These are phyloP conservation scores for Bruguiera sexangula DNA, from an alignment of 345 rosid genomes.

Conservation along the genomic window DNA sequence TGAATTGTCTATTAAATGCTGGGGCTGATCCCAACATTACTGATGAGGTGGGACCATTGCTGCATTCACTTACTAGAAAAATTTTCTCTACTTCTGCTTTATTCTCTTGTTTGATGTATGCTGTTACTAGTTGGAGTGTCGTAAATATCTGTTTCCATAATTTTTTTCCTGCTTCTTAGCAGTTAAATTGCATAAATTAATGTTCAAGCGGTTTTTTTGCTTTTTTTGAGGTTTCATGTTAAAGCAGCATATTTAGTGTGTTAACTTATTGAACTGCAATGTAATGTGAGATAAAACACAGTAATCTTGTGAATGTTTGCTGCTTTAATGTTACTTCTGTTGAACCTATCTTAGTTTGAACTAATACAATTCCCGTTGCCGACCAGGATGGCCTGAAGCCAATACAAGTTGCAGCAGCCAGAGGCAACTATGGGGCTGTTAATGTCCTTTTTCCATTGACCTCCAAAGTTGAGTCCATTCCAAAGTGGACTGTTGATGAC, in stretches of 20 bases:
- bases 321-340: neutral
- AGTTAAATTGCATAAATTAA: too few relatives aligned
- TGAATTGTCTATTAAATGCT: conserved; percentile 68
- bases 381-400: conserved; percentile 80
- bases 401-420: conserved; percentile 75
- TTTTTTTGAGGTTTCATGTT: too few relatives aligned
- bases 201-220: too few relatives aligned
- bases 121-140: neutral
- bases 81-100: neutral
- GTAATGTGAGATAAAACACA: neutral
- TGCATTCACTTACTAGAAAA: conserved; percentile 7
- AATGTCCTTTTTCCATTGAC: conserved; percentile 75
- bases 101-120: neutral
- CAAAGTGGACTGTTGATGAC: conserved; percentile 78
- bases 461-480: conserved; percentile 43
- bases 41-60: conserved; percentile 55
- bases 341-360: neutral
- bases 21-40: conserved; percentile 74
- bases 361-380: conserved; percentile 6
- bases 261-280: neutral
- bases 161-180: neutral
- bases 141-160: neutral
- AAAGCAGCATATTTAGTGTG: too few relatives aligned
- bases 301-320: neutral
- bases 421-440: conserved; percentile 60